Evolutionary conservation across 495 filamentous ascomycete genomes (phyloP).

Genomic region (Trichoderma orchidacearum): DNA sequence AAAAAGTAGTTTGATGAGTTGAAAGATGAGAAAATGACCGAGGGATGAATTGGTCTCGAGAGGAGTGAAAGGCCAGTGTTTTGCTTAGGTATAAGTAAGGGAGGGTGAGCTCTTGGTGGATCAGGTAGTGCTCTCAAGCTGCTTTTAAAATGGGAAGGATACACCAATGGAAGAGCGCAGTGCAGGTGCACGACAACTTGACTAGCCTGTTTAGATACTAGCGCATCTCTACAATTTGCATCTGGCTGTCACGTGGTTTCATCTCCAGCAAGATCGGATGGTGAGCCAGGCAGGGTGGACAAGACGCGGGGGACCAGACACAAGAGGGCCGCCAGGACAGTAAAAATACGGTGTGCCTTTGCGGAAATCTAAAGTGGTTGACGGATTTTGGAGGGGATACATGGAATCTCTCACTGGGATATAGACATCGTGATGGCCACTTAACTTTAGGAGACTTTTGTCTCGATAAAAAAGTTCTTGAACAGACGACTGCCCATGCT

Average conservation of each 20-base stretch:
- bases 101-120: conserved; percentile 1
- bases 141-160: not conserved
- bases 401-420: too few relatives aligned
- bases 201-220: not conserved
- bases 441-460: too few relatives aligned
- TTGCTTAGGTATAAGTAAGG: conserved; percentile 1
- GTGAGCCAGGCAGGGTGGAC: not conserved
- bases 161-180: not conserved
- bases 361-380: too few relatives aligned
- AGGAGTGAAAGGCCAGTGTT: conserved; percentile 5
- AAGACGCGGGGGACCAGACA: not conserved
- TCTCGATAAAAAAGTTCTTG: too few relatives aligned
- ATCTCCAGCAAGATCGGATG: not conserved
- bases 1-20: conserved; percentile 2
- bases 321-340: too few relatives aligned
- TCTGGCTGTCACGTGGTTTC: conserved; percentile 1
- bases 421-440: too few relatives aligned
- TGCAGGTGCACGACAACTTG: not conserved
- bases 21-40: not conserved
- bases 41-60: not conserved
- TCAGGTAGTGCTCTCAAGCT: conserved; percentile 4
- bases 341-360: too few relatives aligned
- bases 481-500: too few relatives aligned
- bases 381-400: too few relatives aligned
- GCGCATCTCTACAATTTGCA: not conserved